phyloP scores from a whole-genome alignment of 768 basidiomycete species.

The Hydnum rufescens region DNA sequence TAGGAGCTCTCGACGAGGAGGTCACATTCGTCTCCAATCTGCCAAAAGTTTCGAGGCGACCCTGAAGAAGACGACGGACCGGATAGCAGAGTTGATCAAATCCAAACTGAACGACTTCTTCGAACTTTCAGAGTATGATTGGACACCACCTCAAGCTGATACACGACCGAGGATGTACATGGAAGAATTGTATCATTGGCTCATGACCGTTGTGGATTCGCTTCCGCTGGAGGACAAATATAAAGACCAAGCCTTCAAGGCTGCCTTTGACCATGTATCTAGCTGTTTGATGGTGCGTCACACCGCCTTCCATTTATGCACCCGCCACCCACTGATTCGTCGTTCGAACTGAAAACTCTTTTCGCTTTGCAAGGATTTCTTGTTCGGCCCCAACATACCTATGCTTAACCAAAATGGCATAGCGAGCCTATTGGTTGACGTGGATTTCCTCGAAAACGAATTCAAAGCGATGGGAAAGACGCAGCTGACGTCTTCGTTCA shows the following conservation, averaged over 20 bases:
- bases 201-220: constrained; percentile 88
- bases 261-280: constrained; percentile 74
- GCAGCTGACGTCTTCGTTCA: constrained; percentile 52
- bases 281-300: constrained; percentile 65
- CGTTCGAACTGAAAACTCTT: neutral
- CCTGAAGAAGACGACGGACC: constrained; percentile 44
- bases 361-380: constrained; percentile 36
- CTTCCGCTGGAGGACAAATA: constrained; percentile 63
- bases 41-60: constrained; percentile 47
- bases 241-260: constrained; percentile 78
- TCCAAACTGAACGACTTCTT: constrained; percentile 82
- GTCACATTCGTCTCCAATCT: constrained; percentile 43
- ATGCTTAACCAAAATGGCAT: constrained; percentile 81
- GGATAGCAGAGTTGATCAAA: constrained; percentile 65
- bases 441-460: constrained; percentile 78
- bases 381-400: constrained; percentile 52
- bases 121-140: constrained; percentile 86
- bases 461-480: constrained; percentile 53
- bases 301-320: neutral
- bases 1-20: constrained; percentile 70
- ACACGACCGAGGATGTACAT: constrained; percentile 79
- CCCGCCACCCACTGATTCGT: neutral
- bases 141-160: constrained; percentile 39
- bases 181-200: constrained; percentile 88
- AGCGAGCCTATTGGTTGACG: constrained; percentile 66